A percentile compares a stretch with the other conserved stretches of the same genome.
Evolutionary conservation across 1,284 basidiomycete species (phyloP).

Genomic region (Fistulina hepatica): DNA sequence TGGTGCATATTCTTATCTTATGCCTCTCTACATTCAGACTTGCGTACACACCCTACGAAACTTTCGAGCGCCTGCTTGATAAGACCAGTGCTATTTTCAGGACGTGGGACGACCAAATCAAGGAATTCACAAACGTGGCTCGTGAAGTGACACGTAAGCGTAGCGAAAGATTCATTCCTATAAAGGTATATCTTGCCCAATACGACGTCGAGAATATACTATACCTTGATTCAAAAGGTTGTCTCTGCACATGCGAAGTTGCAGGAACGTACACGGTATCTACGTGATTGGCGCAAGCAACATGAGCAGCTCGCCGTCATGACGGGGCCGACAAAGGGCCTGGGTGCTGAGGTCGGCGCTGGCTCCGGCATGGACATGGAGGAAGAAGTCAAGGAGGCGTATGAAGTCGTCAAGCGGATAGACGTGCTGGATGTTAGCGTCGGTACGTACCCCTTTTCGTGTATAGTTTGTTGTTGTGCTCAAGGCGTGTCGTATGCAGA

Average conservation of each 20-base stretch:
- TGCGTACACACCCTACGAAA: slow-evolving; percentile 89
- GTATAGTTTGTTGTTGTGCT: background rate
- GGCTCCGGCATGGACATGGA: slow-evolving; percentile 91
- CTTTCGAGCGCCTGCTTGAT: slow-evolving; percentile 79
- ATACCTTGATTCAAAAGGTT: too few species aligned
- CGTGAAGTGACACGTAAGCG: slow-evolving; percentile 91
- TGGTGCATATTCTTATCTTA: too few species aligned
- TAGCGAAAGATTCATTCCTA: slow-evolving; percentile 91
- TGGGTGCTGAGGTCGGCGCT: slow-evolving; percentile 61
- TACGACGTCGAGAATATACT: too few species aligned
- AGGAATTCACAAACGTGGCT: slow-evolving; percentile 97
- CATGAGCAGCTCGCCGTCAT: slow-evolving; percentile 97
- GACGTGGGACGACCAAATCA: slow-evolving; percentile 95
- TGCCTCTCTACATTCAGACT: slow-evolving; percentile 82
- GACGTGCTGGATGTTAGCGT: slow-evolving; percentile 91
- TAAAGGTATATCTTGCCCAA: too few species aligned
- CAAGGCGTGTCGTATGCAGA: slow-evolving; percentile 35
- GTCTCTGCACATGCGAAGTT: slow-evolving; percentile 84
- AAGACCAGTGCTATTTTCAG: slow-evolving; percentile 79
- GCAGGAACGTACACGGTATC: slow-evolving; percentile 80
- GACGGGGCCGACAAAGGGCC: slow-evolving; percentile 88
- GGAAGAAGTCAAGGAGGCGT: slow-evolving; percentile 90
- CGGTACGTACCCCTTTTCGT: slow-evolving; percentile 35
- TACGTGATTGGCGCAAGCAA: slow-evolving; percentile 90
- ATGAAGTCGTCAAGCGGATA: slow-evolving; percentile 91